phyloP scores from a whole-genome alignment of 768 basidiomycete genomes.

The Russula sp. region DNA sequence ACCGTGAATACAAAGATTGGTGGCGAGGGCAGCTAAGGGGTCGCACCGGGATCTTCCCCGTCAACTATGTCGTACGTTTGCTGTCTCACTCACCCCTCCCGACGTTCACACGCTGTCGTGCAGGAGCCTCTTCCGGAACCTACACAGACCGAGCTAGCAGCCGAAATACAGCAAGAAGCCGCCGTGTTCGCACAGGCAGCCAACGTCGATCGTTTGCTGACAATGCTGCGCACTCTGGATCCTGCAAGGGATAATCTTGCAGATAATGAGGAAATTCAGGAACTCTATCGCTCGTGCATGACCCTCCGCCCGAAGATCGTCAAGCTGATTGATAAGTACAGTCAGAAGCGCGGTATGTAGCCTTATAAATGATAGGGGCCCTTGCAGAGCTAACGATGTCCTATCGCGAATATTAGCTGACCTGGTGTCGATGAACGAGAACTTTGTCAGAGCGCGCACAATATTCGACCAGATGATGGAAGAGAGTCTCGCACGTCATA shows the following conservation, averaged over 20 bases:
- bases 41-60: slow-evolving; percentile 91
- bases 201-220: slow-evolving; percentile 67
- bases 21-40: slow-evolving; percentile 92
- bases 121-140: slow-evolving; percentile 86
- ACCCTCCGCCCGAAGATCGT: slow-evolving; percentile 90
- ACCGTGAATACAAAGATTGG: slow-evolving; percentile 94
- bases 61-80: slow-evolving; percentile 83
- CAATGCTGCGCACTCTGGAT: slow-evolving; percentile 8
- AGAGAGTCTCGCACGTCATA: slow-evolving; percentile 73
- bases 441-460: slow-evolving; percentile 78
- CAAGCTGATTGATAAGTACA: slow-evolving; percentile 94
- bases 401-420: slow-evolving; percentile 54
- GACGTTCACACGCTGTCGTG: not conserved
- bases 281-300: slow-evolving; percentile 88
- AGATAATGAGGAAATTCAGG: slow-evolving; percentile 41
- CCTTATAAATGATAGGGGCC: not conserved
- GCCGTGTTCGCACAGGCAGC: slow-evolving; percentile 82
- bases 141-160: slow-evolving; percentile 64
- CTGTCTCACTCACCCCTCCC: not conserved
- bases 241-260: slow-evolving; percentile 20
- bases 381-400: not conserved
- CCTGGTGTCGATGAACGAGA: slow-evolving; percentile 91
- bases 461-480: slow-evolving; percentile 96
- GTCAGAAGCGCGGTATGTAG: slow-evolving; percentile 70
- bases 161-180: slow-evolving; percentile 83